Conservation (phyloP, 2,329 filamentous ascomycete species). For the Pestalotiopsis sp. region DNA sequence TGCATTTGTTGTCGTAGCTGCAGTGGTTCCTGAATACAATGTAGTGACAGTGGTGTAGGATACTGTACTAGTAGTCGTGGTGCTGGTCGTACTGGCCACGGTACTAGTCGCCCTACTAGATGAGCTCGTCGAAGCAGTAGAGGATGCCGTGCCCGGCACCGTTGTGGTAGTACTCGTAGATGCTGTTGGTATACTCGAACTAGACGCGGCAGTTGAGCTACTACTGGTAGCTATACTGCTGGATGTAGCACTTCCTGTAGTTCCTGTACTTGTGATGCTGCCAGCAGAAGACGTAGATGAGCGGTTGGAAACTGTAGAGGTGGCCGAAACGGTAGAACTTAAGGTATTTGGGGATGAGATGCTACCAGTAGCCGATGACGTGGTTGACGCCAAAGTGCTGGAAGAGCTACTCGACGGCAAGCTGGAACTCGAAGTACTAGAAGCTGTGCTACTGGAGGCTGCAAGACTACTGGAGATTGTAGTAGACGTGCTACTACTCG, state of each 20-base stretch:
- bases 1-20: conserved; percentile 4
- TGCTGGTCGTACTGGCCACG: no score
- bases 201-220: not conserved
- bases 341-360: no score
- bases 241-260: not conserved
- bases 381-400: not conserved
- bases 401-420: not conserved
- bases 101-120: not conserved
- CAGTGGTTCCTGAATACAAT: not conserved
- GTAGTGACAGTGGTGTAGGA: not conserved
- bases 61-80: not conserved
- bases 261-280: not conserved
- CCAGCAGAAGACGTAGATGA: not conserved
- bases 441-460: not conserved
- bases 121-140: not conserved
- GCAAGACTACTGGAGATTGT: not conserved
- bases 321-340: not conserved
- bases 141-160: not conserved
- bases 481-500: not conserved
- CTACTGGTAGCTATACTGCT: not conserved
- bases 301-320: not conserved
- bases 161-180: no score
- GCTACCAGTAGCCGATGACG: not conserved
- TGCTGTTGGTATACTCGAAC: not conserved
- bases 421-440: not conserved